Percentiles rank a stretch among this genome's conserved stretches.
Evolutionary conservation across 306 rosid genomes (phyloP).

Genomic region (Quercus cerris): DNA sequence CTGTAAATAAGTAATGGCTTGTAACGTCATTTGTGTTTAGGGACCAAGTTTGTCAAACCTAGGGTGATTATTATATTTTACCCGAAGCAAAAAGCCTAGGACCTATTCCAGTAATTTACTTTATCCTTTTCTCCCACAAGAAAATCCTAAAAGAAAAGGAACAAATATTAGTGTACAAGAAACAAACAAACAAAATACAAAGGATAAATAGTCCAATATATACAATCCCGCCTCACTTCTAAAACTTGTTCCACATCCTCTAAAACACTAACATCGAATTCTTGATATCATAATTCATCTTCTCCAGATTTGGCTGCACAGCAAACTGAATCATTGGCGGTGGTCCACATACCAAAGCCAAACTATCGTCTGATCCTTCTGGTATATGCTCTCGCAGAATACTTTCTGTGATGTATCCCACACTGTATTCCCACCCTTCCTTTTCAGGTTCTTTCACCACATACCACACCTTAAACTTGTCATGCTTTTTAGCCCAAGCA

Average conservation of each 20-base stretch:
- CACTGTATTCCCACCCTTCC: constrained; percentile 73
- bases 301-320: constrained; percentile 65
- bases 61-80: background rate
- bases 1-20: too few relatives aligned
- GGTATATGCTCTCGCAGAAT: constrained; percentile 69
- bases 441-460: constrained; percentile 48
- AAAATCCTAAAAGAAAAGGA: background rate
- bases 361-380: constrained; percentile 32
- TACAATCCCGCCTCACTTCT: background rate
- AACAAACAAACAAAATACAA: background rate
- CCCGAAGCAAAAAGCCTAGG: background rate
- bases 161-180: background rate
- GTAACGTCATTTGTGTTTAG: too few relatives aligned
- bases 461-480: constrained; percentile 68
- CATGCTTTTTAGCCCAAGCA: constrained; percentile 53
- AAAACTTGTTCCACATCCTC: background rate
- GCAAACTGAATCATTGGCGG: constrained; percentile 83
- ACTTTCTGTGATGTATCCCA: constrained; percentile 58
- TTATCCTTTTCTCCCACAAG: background rate
- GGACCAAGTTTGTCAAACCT: too few relatives aligned
- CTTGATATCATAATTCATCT: constrained; percentile 59
- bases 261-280: constrained; percentile 63
- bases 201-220: background rate
- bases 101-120: background rate
- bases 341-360: constrained; percentile 85